Evolutionary conservation across 371 early-diverging fungal species (phyloP).

Genomic region (Mortierella sp.): DNA sequence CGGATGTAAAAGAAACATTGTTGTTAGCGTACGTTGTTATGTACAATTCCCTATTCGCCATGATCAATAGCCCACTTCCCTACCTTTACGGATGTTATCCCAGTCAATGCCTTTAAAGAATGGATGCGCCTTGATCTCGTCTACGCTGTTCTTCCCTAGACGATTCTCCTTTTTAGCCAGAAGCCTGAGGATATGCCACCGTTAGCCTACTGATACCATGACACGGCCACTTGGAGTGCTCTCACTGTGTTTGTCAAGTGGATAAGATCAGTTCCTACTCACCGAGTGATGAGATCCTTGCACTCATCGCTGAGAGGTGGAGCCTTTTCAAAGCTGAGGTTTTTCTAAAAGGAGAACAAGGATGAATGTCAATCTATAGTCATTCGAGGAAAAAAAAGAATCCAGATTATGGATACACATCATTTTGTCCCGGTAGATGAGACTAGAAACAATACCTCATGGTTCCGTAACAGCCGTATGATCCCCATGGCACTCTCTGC

Average conservation of each 20-base stretch:
- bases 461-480: constrained; percentile 86
- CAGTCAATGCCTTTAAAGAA: constrained; percentile 89
- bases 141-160: constrained; percentile 74
- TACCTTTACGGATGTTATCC: constrained; percentile 65
- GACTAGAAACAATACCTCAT: no score
- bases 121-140: constrained; percentile 83
- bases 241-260: no score
- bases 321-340: constrained; percentile 45
- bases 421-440: no score
- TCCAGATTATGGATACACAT: no score
- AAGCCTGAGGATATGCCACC: constrained; percentile 59
- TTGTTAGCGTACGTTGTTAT: background rate
- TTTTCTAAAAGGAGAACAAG: constrained; percentile 52
- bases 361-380: no score
- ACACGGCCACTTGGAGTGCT: no score
- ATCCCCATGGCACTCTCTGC: constrained; percentile 83
- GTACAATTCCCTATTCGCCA: background rate
- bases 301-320: constrained; percentile 33
- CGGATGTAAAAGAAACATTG: background rate
- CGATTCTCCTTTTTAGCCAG: constrained; percentile 78
- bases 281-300: constrained; percentile 47
- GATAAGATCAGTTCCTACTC: no score
- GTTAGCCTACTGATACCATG: background rate
- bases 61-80: background rate
- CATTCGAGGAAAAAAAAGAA: no score